Evolutionary conservation across 495 filamentous ascomycete species (phyloP), one percentile per base, ranked within the genome.

Genomic region (Aspergillus wentii): DNA sequence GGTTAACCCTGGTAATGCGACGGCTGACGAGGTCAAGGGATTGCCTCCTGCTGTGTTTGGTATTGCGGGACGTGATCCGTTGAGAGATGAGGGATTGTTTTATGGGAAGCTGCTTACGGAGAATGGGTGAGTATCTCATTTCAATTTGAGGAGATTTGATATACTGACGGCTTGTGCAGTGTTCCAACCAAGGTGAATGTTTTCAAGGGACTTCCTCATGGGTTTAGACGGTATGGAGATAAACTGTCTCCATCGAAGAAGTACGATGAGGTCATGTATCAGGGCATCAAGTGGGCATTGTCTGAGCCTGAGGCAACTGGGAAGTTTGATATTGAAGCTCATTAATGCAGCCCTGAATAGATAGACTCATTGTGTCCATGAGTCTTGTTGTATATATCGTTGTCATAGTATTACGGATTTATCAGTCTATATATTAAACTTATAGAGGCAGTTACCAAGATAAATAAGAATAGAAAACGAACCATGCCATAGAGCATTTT

Each of bases 131-230:
- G 70, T 43, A n/a, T 39, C 13, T 13, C 5, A 5, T 17, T 8
- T 31, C 30, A 1, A 28, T 35, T 10, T 19, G n/a, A n/a, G n/a
- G n/a, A n/a, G n/a, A n/a, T n/a, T n/a, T n/a, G 13, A 16, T 21
- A 14, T n/a, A 15, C 28, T 35, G 22, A 22, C 19, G 35, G 7
- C 16, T 3, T 26, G 1, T 8, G 4, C 41, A 72, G 66, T 4
- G 59, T 73, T 5, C 53, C 68, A 4, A 70, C 66, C 0, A 36
- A 67, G 40, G 51, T 68, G 1, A 44, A 60, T 41, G 40, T 72
- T 20, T 71, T 71, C 50, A 49, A 35, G n/a, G 69, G 67, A 1
- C 43, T 73, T 8, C 68, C 69, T 16, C 69, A 75, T 57, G 68
- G 61, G 7, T 74, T 71, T 41, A 43, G 70, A 18, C 43, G 61